phyloP scores from a whole-genome alignment of 169 alveolate species.

The Perkinsus olseni region DNA sequence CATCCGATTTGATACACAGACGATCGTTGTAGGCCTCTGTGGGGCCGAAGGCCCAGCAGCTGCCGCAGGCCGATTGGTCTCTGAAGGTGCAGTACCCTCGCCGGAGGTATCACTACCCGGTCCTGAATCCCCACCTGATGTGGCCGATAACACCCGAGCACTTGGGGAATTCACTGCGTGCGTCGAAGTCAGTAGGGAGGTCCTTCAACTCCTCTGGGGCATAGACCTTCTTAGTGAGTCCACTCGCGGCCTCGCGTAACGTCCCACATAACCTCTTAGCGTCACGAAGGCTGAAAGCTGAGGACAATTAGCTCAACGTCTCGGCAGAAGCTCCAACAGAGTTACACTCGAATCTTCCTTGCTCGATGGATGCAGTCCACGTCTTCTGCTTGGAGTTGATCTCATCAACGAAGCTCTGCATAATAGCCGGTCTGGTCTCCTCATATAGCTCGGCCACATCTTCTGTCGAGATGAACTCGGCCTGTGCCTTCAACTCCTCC shows the following conservation, averaged over 20 bases:
- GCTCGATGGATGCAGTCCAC: background rate
- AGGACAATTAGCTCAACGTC: background rate
- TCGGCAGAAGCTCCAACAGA: background rate
- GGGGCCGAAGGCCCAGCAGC: constrained; percentile 82
- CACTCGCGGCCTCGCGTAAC: background rate
- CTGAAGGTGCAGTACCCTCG: background rate
- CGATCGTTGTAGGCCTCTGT: constrained; percentile 69
- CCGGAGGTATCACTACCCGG: background rate
- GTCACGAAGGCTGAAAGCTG: background rate
- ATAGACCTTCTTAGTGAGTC: background rate
- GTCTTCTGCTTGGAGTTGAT: background rate
- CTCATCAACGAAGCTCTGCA: background rate
- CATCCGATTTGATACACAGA: constrained; percentile 45
- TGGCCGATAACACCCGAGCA: constrained; percentile 33
- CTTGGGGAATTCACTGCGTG: background rate
- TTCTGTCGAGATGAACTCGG: background rate
- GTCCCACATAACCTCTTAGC: background rate
- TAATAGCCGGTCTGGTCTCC: background rate
- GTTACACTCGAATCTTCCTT: background rate
- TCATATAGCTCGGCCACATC: background rate
- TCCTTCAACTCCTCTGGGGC: background rate
- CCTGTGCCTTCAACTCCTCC: background rate
- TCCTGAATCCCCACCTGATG: constrained; percentile 36
- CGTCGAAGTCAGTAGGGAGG: background rate
- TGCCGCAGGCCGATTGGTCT: constrained; percentile 67